Conservation (phyloP, 345 rosid genomes). For the Euclidium syriacum region DNA sequence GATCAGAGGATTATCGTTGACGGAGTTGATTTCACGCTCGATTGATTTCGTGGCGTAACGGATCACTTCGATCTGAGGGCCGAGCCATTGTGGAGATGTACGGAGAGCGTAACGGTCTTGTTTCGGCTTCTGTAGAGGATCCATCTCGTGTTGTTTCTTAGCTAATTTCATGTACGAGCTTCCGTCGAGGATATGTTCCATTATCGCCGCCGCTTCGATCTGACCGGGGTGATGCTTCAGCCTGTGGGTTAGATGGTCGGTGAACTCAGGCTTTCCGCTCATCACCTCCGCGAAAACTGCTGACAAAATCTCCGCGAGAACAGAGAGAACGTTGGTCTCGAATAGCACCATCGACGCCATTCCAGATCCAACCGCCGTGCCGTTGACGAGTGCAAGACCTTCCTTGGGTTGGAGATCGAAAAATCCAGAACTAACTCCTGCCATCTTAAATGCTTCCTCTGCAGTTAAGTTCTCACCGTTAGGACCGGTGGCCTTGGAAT, state of each 20-base stretch:
- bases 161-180: conserved; percentile 59
- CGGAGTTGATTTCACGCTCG: conserved; percentile 76
- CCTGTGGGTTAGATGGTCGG: conserved; percentile 64
- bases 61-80: conserved; percentile 74
- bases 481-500: conserved; percentile 57
- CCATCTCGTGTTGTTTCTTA: conserved; percentile 50
- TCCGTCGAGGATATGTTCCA: conserved; percentile 71
- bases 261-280: conserved; percentile 75
- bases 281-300: conserved; percentile 69
- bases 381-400: conserved; percentile 70
- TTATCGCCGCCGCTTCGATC: conserved; percentile 75
- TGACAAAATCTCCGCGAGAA: conserved; percentile 54
- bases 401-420: conserved; percentile 73
- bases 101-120: conserved; percentile 72
- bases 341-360: conserved; percentile 64
- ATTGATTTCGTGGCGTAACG: conserved; percentile 60
- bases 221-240: conserved; percentile 80
- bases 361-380: conserved; percentile 74
- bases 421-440: conserved; percentile 42
- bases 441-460: conserved; percentile 41
- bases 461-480: conserved; percentile 40
- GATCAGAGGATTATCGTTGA: conserved; percentile 70
- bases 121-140: conserved; percentile 70
- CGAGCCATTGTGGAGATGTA: conserved; percentile 79
- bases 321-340: conserved; percentile 44